Evolutionary conservation across 345 rosid genomes (phyloP), one percentile per base, ranked within the genome.

Genomic region (Linum tenue): DNA sequence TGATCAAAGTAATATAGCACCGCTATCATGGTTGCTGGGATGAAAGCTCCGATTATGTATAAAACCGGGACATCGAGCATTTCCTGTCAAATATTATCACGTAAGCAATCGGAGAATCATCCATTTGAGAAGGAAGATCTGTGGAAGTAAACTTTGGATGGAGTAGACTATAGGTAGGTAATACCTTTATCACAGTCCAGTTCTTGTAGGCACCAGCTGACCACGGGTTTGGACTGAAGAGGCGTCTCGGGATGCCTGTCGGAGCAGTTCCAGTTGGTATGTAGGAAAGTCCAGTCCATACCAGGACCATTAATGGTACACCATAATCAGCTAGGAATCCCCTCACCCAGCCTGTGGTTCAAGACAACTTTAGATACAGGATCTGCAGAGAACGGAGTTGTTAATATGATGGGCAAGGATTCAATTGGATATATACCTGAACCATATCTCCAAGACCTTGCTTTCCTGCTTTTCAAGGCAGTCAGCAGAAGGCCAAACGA

Each of bases 1-100:
- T 75, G 78, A 51, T 75, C 78, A 67, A 75, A 75, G 63, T 70
- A 75, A 65, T 75, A 75, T 4, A 75, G 78, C 51, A 70, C 78
- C 2, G 78, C 78, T 15, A 75, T 75, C 78, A 75, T 75, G 1
- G 75, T 71, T 10, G 78, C 78, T 17, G 78, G 78, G 60, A 75
- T 5, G 59, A 75, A 64, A 38, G 78, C 78, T 64, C 75, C 78
- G 39, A 75, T 63, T 3, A 75, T 75, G 69, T 75, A 75, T 55
- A 44, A 42, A 39, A 71, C n/a, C 1, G 78, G 78, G 39, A 75
- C 78, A 17, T 70, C 35, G 1, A 63, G 43, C 78, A 75, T 75
- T 56, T 75, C 78, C 78, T 75, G 75, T 55, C 40, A 62, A 9
- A 58, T 60, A 48, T 62, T 72, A 63, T 35, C 60, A 56, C 63